These are phyloP conservation scores for Geotrichum europaeum DNA, from an alignment of 1,139 yeast genomes.

Conservation along the genomic window DNA sequence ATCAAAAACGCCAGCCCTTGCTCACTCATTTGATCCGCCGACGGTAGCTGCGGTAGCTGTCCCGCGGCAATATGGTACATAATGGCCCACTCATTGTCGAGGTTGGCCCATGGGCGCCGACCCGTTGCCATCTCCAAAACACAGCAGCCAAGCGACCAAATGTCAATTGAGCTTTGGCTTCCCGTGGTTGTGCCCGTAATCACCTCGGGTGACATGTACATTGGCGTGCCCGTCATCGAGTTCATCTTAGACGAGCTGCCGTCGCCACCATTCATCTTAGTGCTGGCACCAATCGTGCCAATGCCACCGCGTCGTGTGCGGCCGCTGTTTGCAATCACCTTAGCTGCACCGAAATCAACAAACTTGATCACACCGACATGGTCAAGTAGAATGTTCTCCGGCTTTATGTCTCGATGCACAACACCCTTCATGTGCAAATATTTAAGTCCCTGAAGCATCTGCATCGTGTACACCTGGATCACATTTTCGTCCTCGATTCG, in stretches of 20 bases:
- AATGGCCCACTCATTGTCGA: constrained; percentile 96
- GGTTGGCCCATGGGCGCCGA: constrained; percentile 54
- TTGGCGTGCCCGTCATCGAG: constrained; percentile 88
- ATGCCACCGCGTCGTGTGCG: constrained; percentile 34
- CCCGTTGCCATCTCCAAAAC: constrained; percentile 86
- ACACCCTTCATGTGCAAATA: constrained; percentile 91
- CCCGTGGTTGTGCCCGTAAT: constrained; percentile 64
- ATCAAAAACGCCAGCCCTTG: constrained; percentile 66
- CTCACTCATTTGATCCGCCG: constrained; percentile 64
- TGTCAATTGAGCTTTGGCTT: constrained; percentile 59
- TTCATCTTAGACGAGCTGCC: constrained; percentile 27
- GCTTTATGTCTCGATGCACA: constrained; percentile 93
- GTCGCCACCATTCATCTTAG: constrained; percentile 10
- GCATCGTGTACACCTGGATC: constrained; percentile 82
- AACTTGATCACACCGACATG: constrained; percentile 90
- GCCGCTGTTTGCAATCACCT: constrained; percentile 75
- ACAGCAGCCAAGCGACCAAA: constrained; percentile 84
- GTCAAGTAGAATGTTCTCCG: constrained; percentile 85
- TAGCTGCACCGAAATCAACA: constrained; percentile 97
- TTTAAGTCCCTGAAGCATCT: constrained; percentile 90
- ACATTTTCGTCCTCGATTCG: constrained; percentile 93
- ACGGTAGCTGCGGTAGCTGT: constrained; percentile 79
- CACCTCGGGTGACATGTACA: constrained; percentile 98
- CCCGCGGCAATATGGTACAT: constrained; percentile 99
- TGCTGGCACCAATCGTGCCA: constrained; percentile 1